Evolutionary conservation across 2,329 filamentous ascomycete species (phyloP).

Genomic region (Colletotrichum theobromicola): DNA sequence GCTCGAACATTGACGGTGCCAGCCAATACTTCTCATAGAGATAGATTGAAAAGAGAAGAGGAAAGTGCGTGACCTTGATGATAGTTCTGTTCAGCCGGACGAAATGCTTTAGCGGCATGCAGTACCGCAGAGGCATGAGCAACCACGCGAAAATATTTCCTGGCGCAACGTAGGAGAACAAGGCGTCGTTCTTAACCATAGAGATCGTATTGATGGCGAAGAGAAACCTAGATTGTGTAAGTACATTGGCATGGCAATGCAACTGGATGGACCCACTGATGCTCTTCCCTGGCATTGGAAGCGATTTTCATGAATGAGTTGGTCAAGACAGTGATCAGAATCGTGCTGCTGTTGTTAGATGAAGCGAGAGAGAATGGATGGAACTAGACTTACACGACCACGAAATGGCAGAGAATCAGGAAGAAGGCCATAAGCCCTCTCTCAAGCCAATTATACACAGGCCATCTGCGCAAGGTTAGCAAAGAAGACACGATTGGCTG

Average conservation of each 20-base stretch:
- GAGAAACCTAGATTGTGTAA: conserved; percentile 62
- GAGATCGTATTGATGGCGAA: conserved; percentile 98
- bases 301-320: conserved; percentile 97
- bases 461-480: conserved; percentile 55
- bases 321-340: conserved; percentile 92
- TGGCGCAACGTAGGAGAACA: conserved; percentile 93
- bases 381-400: conserved; percentile 69
- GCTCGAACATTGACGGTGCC: conserved; percentile 77
- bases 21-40: conserved; percentile 84
- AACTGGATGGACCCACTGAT: conserved; percentile 57
- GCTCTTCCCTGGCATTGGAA: conserved; percentile 91
- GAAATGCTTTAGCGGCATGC: conserved; percentile 80
- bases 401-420: conserved; percentile 92
- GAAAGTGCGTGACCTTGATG: conserved; percentile 91
- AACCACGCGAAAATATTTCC: conserved; percentile 92
- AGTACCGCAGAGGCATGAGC: conserved; percentile 80
- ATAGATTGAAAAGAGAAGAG: conserved; percentile 85
- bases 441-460: conserved; percentile 78
- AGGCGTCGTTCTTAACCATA: conserved; percentile 96
- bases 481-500: background rate
- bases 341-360: conserved; percentile 59
- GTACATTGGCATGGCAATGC: conserved; percentile 29
- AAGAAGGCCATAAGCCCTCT: conserved; percentile 80
- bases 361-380: background rate
- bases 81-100: conserved; percentile 87